phyloP scores from a whole-genome alignment of 257 asterid species.

The Solanum rostratum region DNA sequence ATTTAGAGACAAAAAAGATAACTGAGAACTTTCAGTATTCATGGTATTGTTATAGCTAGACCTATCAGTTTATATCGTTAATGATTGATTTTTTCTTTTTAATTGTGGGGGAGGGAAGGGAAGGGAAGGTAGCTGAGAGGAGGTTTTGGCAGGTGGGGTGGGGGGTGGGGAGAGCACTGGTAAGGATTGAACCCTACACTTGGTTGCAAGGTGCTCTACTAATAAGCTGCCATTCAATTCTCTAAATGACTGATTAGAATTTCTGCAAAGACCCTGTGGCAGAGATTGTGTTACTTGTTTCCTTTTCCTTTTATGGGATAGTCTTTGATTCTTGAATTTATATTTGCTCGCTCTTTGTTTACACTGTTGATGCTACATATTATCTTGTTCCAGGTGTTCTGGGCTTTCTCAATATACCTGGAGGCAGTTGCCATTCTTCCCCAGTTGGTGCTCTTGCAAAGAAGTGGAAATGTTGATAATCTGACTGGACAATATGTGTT shows the following conservation, averaged over 20 bases:
- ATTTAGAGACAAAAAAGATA: not conserved
- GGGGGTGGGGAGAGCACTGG: not conserved
- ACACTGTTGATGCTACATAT: not conserved
- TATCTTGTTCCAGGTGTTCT: slow-evolving; percentile 43
- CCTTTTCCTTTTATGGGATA: not conserved
- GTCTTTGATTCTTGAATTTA: not conserved
- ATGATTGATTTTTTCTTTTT: not conserved
- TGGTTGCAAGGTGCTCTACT: not conserved
- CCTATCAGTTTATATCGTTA: not conserved
- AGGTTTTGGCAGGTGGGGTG: not conserved
- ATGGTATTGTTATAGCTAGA: not conserved
- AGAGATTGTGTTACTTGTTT: not conserved
- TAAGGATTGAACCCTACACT: not conserved
- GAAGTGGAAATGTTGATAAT: slow-evolving; percentile 97
- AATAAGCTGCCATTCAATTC: not conserved
- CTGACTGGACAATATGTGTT: slow-evolving; percentile 87
- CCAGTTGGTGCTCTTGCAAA: slow-evolving; percentile 86
- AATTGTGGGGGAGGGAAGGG: not conserved
- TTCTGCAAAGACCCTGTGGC: not conserved
- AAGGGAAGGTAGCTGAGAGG: not conserved
- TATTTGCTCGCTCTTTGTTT: not conserved
- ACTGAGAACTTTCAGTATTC: not conserved
- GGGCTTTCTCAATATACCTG: slow-evolving; percentile 86
- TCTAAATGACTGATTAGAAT: not conserved
- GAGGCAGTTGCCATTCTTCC: slow-evolving; percentile 82